phyloP scores from a whole-genome alignment of 495 filamentous ascomycete genomes.

The Chaetomidium leptoderma region DNA sequence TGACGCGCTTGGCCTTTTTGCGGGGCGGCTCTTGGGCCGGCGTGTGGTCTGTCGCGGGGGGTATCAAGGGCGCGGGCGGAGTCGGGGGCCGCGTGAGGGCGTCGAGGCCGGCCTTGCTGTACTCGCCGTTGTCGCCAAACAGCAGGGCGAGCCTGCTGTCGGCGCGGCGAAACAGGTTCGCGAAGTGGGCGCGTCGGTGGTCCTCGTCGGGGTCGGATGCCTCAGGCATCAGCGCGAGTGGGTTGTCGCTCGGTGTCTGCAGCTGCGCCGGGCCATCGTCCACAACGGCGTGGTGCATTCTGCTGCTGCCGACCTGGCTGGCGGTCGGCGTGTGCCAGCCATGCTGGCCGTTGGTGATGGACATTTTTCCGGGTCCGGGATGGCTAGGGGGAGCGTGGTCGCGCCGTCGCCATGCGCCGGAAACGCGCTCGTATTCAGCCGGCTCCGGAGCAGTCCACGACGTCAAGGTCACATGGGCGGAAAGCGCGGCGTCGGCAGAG shows the following conservation, averaged over 20 bases:
- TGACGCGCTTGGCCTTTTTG: constrained; percentile 51
- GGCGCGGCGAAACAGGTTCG: constrained; percentile 39
- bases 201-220: constrained; percentile 49
- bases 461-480: constrained; percentile 38
- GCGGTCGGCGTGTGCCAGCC: constrained; percentile 42
- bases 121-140: constrained; percentile 74
- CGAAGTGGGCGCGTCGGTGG: constrained; percentile 41
- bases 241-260: constrained; percentile 36
- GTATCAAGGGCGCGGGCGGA: constrained; percentile 31
- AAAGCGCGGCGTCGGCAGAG: constrained; percentile 43
- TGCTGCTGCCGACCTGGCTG: constrained; percentile 33
- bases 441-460: constrained; percentile 36
- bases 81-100: constrained; percentile 36
- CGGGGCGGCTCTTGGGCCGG: constrained; percentile 45
- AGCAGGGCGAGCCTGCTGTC: constrained; percentile 53
- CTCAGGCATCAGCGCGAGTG: constrained; percentile 46
- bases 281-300: constrained; percentile 27
- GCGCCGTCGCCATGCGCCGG: constrained; percentile 47
- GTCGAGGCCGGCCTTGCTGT: constrained; percentile 39
- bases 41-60: constrained; percentile 46
- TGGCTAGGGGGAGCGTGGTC: constrained; percentile 33
- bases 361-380: constrained; percentile 39
- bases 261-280: constrained; percentile 40
- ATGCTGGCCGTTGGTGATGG: constrained; percentile 49
- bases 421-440: constrained; percentile 44